Base-by-base conservation (phyloP, 176 grass and related monocot genomes). In the Oryza glaberrima region DNA sequence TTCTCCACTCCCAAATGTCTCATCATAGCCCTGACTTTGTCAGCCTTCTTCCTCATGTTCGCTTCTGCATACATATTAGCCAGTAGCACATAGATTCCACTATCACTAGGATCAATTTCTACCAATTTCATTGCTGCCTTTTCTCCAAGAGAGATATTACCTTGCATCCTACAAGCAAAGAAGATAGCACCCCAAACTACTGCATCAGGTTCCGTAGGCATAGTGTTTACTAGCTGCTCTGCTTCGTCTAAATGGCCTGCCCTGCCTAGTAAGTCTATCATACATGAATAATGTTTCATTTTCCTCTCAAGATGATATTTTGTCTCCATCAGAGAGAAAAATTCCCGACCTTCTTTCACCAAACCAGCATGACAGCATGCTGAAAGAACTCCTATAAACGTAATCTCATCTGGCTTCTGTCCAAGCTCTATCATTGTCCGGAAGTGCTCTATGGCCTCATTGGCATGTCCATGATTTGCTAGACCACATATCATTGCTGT, bases 251-350 rank as follows among this genome's bases (percentile, higher is more conserved):
- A 88, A 46, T 80, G 79, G 30, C 94, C 89, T 47, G 94, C 83
- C 88, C 92, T 91, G 65, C 92, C 94, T 86, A 94, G 63, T 43
- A 97, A 85, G 80, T 97, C 94, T 80, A 97, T 87, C 85, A 97
- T 94, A 78, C 94, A 97, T 65, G 94, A 92, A 81, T 94, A 97
- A 68, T 97, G 92, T 72, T 92, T 93, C 83, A 97, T 82, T 85
- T 79, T 91, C 48, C 85, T 88, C 79, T 65, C 52, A 70, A 97
- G 90, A 23, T 66, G 86, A 77, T 92, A 97, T 69, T 90, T 90
- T 30, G 77, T 86, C 48, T 63, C 75, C 92, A 97, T 92, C 48
- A 88, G 54, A 28, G 80, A 82, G 47, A 94, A 94, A 71, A 88
- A 86, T 2, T 83, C 48, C 6, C 44, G 60, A 65, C 94, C 92